Conservation (phyloP, 495 filamentous ascomycete genomes). For the Annulohypoxylon maeteangense region DNA sequence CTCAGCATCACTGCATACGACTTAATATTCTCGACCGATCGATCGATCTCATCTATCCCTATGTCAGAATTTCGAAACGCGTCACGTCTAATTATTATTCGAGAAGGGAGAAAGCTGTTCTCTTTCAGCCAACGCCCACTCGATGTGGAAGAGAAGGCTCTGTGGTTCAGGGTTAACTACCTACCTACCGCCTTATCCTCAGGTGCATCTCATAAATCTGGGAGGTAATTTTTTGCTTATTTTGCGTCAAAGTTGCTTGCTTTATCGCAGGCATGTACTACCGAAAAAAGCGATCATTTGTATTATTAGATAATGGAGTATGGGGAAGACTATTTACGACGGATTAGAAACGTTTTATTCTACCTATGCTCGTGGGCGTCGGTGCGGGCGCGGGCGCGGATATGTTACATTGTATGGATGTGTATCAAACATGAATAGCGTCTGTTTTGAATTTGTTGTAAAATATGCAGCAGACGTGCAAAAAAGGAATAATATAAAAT, state of each 20-base stretch:
- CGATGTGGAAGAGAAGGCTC: constrained; percentile 4
- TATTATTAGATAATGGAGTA: constrained; percentile 23
- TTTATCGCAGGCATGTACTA: constrained; percentile 18
- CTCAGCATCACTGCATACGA: constrained; percentile 39
- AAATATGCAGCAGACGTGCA: not conserved
- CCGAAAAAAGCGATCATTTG: constrained; percentile 2
- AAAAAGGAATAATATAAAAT: not conserved
- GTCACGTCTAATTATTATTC: constrained; percentile 5
- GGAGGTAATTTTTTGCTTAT: constrained; percentile 2
- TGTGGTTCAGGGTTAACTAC: not conserved
- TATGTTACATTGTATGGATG: constrained; percentile 5
- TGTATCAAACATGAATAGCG: constrained; percentile 1
- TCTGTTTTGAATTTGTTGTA: constrained; percentile 4
- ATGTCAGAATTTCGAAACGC: not conserved
- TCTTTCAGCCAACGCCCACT: not conserved
- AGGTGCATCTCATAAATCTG: constrained; percentile 15
- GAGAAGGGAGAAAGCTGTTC: constrained; percentile 3
- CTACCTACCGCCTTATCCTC: not conserved
- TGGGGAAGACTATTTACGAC: constrained; percentile 4
- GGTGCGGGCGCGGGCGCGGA: not conserved
- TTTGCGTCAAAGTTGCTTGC: not conserved
- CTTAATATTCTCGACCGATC: constrained; percentile 32
- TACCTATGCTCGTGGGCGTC: not conserved
- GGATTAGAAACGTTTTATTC: not conserved
- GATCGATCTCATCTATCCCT: constrained; percentile 16